These are phyloP conservation scores for Podila horticola DNA, from an alignment of 192 early-diverging fungal species.

Conservation along the genomic window DNA sequence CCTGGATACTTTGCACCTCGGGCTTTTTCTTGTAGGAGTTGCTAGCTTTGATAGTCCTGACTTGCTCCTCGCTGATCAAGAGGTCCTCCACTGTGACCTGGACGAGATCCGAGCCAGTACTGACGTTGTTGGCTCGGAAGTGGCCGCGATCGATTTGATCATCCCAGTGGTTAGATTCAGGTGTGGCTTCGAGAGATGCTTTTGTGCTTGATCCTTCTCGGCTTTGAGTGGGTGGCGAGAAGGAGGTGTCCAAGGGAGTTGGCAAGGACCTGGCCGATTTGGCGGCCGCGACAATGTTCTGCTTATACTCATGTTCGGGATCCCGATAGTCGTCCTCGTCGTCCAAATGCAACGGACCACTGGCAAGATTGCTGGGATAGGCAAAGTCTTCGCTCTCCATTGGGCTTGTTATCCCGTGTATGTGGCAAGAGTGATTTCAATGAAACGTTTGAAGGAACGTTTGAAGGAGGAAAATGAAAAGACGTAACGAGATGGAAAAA, in stretches of 20 bases:
- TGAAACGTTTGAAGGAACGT: constrained; percentile 13
- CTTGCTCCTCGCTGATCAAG: constrained; percentile 34
- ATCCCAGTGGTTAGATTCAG: neutral
- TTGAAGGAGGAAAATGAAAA: constrained; percentile 1
- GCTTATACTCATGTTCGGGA: neutral
- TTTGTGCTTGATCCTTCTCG: neutral
- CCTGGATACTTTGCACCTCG: neutral
- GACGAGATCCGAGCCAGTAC: constrained; percentile 42
- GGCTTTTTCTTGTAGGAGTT: neutral
- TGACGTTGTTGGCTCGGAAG: constrained; percentile 16
- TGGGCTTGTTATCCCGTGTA: neutral
- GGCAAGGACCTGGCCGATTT: neutral
- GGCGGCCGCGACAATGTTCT: neutral
- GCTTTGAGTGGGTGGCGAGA: neutral
- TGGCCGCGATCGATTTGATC: constrained; percentile 5
- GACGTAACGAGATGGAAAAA: neutral
- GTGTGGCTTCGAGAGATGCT: neutral
- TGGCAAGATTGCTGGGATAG: constrained; percentile 32
- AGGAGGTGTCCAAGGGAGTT: neutral
- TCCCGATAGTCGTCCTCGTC: neutral
- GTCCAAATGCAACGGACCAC: neutral
- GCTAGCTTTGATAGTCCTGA: constrained; percentile 28
- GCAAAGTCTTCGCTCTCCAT: constrained; percentile 43
- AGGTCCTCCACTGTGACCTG: constrained; percentile 49
- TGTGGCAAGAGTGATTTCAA: neutral